Evolutionary conservation across 2,329 filamentous ascomycete species (phyloP).

Genomic region (Helminthosporium solani): DNA sequence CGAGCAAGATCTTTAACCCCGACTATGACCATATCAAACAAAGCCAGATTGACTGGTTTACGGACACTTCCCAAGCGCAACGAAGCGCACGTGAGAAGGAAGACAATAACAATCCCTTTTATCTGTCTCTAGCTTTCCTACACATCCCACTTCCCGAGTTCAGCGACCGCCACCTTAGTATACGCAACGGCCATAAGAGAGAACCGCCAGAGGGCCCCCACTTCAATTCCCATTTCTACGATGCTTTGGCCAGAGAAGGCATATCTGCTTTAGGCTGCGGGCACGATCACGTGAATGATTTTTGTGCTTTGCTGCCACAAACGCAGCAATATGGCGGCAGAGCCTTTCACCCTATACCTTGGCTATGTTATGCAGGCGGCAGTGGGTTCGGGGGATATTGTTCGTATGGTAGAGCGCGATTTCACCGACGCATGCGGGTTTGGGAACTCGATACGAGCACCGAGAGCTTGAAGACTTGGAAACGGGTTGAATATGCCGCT

Average conservation of each 20-base stretch:
- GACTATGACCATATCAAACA: constrained; percentile 94
- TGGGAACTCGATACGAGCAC: constrained; percentile 89
- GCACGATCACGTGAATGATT: constrained; percentile 95
- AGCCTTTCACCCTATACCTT: constrained; percentile 15
- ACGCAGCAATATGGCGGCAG: constrained; percentile 14
- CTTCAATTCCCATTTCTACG: constrained; percentile 86
- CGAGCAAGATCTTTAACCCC: constrained; percentile 75
- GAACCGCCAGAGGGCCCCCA: constrained; percentile 81
- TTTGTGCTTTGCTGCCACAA: constrained; percentile 62
- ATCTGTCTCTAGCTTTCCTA: constrained; percentile 91
- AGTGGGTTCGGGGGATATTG: constrained; percentile 89
- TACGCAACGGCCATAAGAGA: constrained; percentile 67
- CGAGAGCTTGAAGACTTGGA: constrained; percentile 85
- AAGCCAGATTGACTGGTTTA: constrained; percentile 91
- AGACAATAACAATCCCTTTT: no score
- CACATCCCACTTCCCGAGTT: constrained; percentile 94
- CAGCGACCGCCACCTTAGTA: constrained; percentile 55
- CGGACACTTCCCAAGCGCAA: constrained; percentile 68
- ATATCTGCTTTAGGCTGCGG: constrained; percentile 83
- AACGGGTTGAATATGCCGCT: constrained; percentile 67
- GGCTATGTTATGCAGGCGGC: constrained; percentile 81
- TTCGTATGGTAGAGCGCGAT: constrained; percentile 75
- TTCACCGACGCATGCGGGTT: constrained; percentile 69
- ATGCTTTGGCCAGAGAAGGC: constrained; percentile 78
- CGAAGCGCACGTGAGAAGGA: constrained; percentile 58